Percentiles rank a stretch among this genome's conserved stretches.
phyloP scores from a whole-genome alignment of 768 basidiomycete species.

The Boletus subcaerulescens region DNA sequence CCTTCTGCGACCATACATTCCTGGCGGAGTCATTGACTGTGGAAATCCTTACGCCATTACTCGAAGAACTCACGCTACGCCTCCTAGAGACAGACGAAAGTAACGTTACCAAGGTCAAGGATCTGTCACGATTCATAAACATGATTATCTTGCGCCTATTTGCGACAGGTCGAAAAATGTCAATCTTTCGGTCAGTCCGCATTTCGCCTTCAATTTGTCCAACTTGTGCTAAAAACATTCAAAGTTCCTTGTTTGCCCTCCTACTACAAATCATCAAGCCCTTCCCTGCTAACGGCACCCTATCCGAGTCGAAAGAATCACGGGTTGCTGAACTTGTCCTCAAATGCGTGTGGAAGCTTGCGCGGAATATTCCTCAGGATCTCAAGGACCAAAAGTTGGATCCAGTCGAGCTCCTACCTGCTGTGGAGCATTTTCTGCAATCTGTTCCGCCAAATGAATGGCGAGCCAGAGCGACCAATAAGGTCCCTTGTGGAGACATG shows the following conservation, averaged over 20 bases:
- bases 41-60: conserved; percentile 77
- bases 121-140: conserved; percentile 94
- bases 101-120: conserved; percentile 78
- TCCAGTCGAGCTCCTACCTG: conserved; percentile 84
- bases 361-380: conserved; percentile 90
- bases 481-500: conserved; percentile 96
- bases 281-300: conserved; percentile 71
- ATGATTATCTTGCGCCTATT: conserved; percentile 96
- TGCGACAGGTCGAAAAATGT: conserved; percentile 85
- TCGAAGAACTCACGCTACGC: conserved; percentile 88
- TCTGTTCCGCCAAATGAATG: conserved; percentile 95
- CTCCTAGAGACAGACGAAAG: conserved; percentile 94
- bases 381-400: conserved; percentile 76
- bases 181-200: conserved; percentile 76
- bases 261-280: conserved; percentile 82
- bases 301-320: conserved; percentile 73
- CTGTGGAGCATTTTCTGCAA: conserved; percentile 92
- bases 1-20: conserved; percentile 87
- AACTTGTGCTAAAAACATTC: conserved; percentile 8
- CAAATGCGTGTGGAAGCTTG: conserved; percentile 98
- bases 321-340: conserved; percentile 90
- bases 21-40: conserved; percentile 86
- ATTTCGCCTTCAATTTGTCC: neutral
- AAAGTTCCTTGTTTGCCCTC: conserved; percentile 64
- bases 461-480: conserved; percentile 86